Percentiles rank a stretch among this genome's conserved stretches.
phyloP scores from a whole-genome alignment of 352 stramenopile species.

The Phytophthora crassamura region DNA sequence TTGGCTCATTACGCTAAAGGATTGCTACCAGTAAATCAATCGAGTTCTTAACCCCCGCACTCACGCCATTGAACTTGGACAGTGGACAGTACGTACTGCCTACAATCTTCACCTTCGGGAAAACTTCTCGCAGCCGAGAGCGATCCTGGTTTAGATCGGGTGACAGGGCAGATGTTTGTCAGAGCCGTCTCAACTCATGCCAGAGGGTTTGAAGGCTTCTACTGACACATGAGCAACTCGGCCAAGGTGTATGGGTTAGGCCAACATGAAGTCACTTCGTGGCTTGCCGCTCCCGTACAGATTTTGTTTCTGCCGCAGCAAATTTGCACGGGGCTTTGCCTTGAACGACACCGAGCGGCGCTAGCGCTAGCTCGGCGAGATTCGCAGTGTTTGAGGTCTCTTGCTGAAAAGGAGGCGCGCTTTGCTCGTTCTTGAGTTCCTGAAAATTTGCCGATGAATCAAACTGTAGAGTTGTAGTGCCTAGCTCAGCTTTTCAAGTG shows the following conservation, averaged over 20 bases:
- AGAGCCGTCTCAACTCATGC: constrained; percentile 9
- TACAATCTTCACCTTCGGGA: no score
- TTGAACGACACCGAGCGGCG: constrained; percentile 10
- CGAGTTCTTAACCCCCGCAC: no score
- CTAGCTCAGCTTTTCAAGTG: no score
- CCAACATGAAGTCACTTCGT: constrained; percentile 10
- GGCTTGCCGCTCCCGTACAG: constrained; percentile 8
- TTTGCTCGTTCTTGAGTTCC: not conserved
- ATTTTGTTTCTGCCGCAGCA: constrained; percentile 17
- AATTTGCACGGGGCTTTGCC: constrained; percentile 23
- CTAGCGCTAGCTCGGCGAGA: no score
- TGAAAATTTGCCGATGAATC: not conserved
- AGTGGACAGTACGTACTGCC: no score
- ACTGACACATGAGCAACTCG: constrained; percentile 1
- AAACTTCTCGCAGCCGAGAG: constrained; percentile 2
- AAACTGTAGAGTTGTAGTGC: no score
- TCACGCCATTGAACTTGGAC: no score
- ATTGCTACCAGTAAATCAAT: no score
- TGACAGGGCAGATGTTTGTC: not conserved
- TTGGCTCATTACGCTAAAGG: no score
- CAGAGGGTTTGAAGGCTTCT: constrained; percentile 1
- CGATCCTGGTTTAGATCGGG: not conserved
- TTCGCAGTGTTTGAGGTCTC: constrained; percentile 21
- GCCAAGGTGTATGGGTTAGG: constrained; percentile 11
- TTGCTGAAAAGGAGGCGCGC: not conserved